A percentile compares a stretch with the other conserved stretches of the same genome.
These are phyloP conservation scores for Mycocentrospora acerina DNA, from an alignment of 2,329 filamentous ascomycete species.

Conservation along the genomic window DNA sequence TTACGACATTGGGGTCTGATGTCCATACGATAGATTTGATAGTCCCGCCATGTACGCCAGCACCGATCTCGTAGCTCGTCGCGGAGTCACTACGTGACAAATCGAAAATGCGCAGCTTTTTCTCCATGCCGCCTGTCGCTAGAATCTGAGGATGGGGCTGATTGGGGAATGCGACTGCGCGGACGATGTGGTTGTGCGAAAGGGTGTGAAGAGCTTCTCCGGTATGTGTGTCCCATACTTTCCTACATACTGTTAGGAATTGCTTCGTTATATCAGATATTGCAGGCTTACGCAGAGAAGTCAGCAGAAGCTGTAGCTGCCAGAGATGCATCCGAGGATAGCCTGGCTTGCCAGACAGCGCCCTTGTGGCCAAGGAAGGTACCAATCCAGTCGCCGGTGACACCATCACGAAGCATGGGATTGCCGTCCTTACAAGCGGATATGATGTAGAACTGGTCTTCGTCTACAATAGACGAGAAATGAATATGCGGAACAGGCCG, in stretches of 20 bases:
- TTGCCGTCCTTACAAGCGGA: constrained; percentile 98
- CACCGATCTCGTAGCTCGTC: constrained; percentile 80
- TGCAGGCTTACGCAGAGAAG: constrained; percentile 75
- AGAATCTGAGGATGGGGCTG: constrained; percentile 77
- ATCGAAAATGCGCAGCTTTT: constrained; percentile 93
- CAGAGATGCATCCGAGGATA: constrained; percentile 83
- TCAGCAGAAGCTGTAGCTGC: constrained; percentile 94
- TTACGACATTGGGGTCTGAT: constrained; percentile 79
- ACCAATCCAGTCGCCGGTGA: constrained; percentile 80
- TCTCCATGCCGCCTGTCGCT: constrained; percentile 92
- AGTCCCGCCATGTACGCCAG: constrained; percentile 77
- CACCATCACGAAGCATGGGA: constrained; percentile 94
- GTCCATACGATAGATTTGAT: constrained; percentile 99
- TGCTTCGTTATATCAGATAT: too few species aligned
- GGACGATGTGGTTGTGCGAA: constrained; percentile 92
- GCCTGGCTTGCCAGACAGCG: constrained; percentile 91
- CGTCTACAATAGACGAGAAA: constrained; percentile 81
- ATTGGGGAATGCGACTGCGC: constrained; percentile 79
- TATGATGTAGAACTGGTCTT: constrained; percentile 86
- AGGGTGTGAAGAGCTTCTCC: constrained; percentile 86
- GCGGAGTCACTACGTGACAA: constrained; percentile 61
- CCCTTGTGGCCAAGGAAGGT: constrained; percentile 98
- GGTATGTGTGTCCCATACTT: constrained; percentile 95
- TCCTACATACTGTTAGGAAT: constrained; percentile 56
- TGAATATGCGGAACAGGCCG: constrained; percentile 87